Base-by-base conservation (phyloP, 345 rosid species). In the Camelina laxa region DNA sequence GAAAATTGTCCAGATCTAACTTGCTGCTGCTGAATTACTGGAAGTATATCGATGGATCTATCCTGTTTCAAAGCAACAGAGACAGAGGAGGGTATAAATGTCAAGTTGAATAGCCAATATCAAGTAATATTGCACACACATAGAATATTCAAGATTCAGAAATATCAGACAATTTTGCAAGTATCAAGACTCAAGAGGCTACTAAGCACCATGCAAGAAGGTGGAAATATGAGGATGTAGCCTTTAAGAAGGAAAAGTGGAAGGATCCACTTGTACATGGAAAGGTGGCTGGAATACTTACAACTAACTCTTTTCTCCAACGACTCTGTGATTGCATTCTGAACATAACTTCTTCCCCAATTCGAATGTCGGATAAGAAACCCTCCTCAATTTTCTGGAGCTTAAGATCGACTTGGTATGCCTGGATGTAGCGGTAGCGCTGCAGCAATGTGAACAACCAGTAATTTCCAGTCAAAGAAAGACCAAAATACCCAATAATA, bases 401-500 rank as follows among this genome's bases (percentile, higher is more conserved):
- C 74, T 74, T 86, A 59, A 65, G 78, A 83, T 91, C 83, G 59
- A 91, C 87, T 79, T 84, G 90, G 82, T 84, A 88, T 68, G 99
- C 98, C 80, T 92, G 89, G 31, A 85, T 83, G 83, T 92, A 96
- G 70, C 93, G 87, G 81, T 83, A 86, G 20, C 99, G 94, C 99
- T 96, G 88, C 78, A 83, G 78, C 41, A 56, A 53, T 51, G 75
- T 57, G 47, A 73, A 62, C 75, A 36, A 60, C 38, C 66, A 65
- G 56, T 64, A 65, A 39, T 50, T 51, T 56, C 35, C 50, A 72
- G 64, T 78, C 38, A 78, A 66, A 42, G 58, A 72, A 58, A 11
- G 41, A 42, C 48, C 61, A 38, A 33, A 24, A 31, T 30, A 65
- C 11, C 39, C 48, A 63, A 64, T 3, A 45, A 57, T 22, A 56